Base-by-base conservation (phyloP, 129 eudicot genomes). In the Centrapalus pauciflorus region DNA sequence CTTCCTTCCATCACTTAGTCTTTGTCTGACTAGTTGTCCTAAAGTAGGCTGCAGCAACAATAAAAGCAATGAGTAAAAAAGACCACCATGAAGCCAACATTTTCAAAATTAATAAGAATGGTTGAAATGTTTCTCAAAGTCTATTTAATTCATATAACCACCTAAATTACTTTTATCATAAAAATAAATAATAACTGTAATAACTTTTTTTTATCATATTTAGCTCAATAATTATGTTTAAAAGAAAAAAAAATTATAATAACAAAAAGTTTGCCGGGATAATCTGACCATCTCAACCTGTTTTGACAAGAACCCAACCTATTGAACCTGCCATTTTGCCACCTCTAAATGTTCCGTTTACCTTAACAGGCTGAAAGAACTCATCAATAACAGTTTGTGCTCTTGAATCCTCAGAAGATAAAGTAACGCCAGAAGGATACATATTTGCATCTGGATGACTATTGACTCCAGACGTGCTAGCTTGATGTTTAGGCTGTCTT, bases 1-100 rank as follows among this genome's bases (percentile, higher is more conserved):
- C 98, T 93, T 93, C 70, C 98, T 88, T 72, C 96, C 98, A 75
- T 93, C 98, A 46, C 85, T 81, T 74, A 93, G 63, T 71, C 88
- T 80, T 59, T 93, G 98, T 59, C 96, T 81, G 70, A 93, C 96
- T 65, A 93, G 78, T 86, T 88, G 98, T 37, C 84, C 88, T 43
- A 93, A 77, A 56, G 96, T 88, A 79, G 95, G 95, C 96, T 93
- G 89, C 80, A 85, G 4, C 43, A 70, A 34, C 32, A 46, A 38
- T 24, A 78, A 35, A 68, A 0, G 5, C 20, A 45, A 14, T 9
- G 67, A 35, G 9, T 65, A 4, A 46, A 56, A 32, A 14, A 26
- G 32, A 52, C 33, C 19, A 29, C n/a, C 23, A 55, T 64, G 48
- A 69, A 55, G 63, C 37, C 29, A 55, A 27, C 0, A 7, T 12